These are phyloP conservation scores for Teratosphaeria epicoccoides DNA, from an alignment of 2,329 filamentous ascomycete genomes.

Conservation along the genomic window DNA sequence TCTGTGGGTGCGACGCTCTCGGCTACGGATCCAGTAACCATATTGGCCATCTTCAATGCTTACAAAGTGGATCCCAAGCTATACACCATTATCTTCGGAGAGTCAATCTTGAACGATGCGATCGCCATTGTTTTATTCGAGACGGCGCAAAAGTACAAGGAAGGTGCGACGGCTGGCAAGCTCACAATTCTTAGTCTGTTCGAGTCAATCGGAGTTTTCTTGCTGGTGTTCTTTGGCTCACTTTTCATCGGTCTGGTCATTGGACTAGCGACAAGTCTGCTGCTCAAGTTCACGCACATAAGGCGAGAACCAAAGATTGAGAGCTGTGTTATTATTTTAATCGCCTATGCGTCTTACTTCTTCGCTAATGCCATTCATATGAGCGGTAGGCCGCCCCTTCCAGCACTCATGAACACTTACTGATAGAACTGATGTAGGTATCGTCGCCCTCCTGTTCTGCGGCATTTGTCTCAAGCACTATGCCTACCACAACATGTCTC, in stretches of 20 bases:
- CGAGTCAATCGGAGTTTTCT: constrained; percentile 86
- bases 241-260: constrained; percentile 79
- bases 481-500: constrained; percentile 99
- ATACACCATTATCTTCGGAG: constrained; percentile 97
- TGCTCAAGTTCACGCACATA: constrained; percentile 90
- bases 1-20: constrained; percentile 93
- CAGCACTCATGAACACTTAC: background rate
- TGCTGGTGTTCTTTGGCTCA: constrained; percentile 92
- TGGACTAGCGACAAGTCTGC: constrained; percentile 74
- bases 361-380: constrained; percentile 93
- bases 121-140: constrained; percentile 98
- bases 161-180: constrained; percentile 56
- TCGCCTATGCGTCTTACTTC: constrained; percentile 94
- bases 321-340: constrained; percentile 84
- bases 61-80: constrained; percentile 99
- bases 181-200: constrained; percentile 74
- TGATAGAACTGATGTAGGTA: constrained; percentile 47
- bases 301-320: constrained; percentile 91
- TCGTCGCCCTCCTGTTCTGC: constrained; percentile 93
- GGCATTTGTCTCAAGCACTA: constrained; percentile 98
- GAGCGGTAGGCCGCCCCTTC: constrained; percentile 57
- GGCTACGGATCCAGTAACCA: constrained; percentile 93
- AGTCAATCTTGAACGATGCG: constrained; percentile 95
- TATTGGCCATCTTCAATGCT: constrained; percentile 95
- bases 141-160: constrained; percentile 86